Evolutionary conservation across 1,284 basidiomycete species (phyloP).

Genomic region (Ganoderma multipileum): DNA sequence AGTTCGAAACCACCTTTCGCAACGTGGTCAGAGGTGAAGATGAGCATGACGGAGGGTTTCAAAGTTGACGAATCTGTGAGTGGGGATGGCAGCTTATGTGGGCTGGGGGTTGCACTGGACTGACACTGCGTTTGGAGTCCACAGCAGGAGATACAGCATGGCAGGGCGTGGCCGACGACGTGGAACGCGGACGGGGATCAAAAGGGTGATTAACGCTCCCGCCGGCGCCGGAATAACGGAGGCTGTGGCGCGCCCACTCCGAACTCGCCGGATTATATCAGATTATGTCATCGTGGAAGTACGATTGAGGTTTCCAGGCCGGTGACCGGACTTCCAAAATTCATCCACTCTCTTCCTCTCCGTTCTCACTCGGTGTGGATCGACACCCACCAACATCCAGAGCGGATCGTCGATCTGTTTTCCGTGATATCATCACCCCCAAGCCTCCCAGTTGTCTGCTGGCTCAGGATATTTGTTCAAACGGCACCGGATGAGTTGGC

Average conservation of each 20-base stretch:
- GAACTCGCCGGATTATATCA: neutral
- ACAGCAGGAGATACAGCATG: neutral
- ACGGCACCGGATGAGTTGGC: too few species aligned
- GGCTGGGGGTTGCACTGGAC: neutral
- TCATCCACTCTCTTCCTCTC: neutral
- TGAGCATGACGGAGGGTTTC: conserved; percentile 1
- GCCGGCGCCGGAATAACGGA: neutral
- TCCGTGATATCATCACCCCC: neutral
- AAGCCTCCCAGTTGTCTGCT: neutral
- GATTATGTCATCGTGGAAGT: neutral
- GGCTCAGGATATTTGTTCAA: neutral
- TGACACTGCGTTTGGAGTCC: neutral
- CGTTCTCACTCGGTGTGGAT: neutral
- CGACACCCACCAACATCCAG: neutral
- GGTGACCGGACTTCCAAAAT: neutral
- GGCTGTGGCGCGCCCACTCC: neutral
- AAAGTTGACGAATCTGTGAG: neutral
- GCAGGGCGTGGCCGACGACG: neutral
- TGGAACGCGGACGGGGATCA: neutral
- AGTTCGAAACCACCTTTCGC: conserved; percentile 3
- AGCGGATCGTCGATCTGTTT: neutral
- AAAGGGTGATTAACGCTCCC: neutral
- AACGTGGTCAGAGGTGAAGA: conserved; percentile 3
- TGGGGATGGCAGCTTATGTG: neutral
- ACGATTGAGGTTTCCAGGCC: neutral